Evolutionary conservation across 139 green algal genomes (phyloP).

Genomic region (Yamagishiella unicocca): DNA sequence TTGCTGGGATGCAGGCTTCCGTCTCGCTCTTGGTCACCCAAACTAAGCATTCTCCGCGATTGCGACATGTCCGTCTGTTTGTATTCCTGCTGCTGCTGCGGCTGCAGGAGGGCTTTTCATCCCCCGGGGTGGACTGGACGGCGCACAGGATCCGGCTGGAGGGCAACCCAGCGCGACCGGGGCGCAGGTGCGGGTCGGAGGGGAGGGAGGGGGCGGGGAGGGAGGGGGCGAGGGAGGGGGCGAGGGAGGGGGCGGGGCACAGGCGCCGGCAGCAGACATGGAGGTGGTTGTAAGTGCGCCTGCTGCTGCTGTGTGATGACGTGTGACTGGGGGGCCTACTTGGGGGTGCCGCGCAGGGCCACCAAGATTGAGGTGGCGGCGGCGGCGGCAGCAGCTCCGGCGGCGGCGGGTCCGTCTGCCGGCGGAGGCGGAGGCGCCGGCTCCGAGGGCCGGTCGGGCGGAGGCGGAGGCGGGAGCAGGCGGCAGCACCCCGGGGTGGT

Average conservation of each 20-base stretch:
- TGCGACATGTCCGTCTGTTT: neutral
- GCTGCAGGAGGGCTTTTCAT: constrained; percentile 47
- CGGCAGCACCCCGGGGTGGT: neutral
- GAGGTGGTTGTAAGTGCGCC: neutral
- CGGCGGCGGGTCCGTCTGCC: neutral
- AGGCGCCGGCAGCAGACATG: neutral
- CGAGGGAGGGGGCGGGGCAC: too few relatives aligned
- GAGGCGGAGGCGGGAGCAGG: neutral
- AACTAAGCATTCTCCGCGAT: neutral
- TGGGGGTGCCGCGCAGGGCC: neutral
- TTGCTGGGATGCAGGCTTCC: neutral
- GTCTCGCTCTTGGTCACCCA: neutral
- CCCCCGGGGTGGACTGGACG: constrained; percentile 36
- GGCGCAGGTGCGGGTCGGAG: neutral
- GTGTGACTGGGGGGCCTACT: neutral
- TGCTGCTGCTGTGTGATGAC: neutral
- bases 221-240: too few relatives aligned
- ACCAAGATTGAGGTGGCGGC: constrained; percentile 31
- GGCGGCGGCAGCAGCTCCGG: neutral
- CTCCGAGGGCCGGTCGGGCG: neutral
- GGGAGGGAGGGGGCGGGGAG: neutral
- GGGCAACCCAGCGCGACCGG: constrained; percentile 3
- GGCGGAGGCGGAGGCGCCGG: neutral
- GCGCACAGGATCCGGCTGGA: constrained; percentile 5
- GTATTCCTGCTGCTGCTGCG: neutral